Evolutionary conservation across 106 monocot species (phyloP).

Genomic region (Acorus calamus): DNA sequence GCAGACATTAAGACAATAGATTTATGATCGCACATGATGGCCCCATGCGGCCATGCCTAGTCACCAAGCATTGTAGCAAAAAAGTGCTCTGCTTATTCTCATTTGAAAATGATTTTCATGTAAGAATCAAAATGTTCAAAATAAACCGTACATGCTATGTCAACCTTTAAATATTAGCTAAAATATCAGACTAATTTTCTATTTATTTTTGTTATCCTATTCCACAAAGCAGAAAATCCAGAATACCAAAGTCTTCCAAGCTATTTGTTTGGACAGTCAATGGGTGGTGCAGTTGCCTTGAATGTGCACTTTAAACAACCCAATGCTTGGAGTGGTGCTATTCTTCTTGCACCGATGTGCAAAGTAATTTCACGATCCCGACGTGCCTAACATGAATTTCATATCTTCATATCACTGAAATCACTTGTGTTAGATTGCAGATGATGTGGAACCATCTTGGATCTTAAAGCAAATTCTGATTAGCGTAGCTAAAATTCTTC

Average conservation of each 20-base stretch:
- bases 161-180: neutral
- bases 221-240: constrained; percentile 35
- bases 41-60: no score
- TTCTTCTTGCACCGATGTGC: constrained; percentile 96
- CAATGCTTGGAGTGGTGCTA: constrained; percentile 70
- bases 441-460: constrained; percentile 76
- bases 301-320: constrained; percentile 78
- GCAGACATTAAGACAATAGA: no score
- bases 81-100: no score
- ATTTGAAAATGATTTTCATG: no score
- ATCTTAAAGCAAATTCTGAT: constrained; percentile 55
- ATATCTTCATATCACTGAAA: neutral
- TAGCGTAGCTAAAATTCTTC: constrained; percentile 52
- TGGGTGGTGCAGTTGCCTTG: constrained; percentile 95
- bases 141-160: no score
- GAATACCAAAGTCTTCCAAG: constrained; percentile 64
- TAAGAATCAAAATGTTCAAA: no score
- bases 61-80: no score
- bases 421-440: constrained; percentile 50
- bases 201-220: constrained; percentile 6
- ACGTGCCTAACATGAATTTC: no score
- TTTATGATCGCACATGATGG: no score
- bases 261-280: constrained; percentile 88
- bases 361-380: constrained; percentile 34
- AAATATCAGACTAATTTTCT: neutral